Base-by-base conservation (phyloP, 176 grass and related monocot species). In the Zizania latifolia region DNA sequence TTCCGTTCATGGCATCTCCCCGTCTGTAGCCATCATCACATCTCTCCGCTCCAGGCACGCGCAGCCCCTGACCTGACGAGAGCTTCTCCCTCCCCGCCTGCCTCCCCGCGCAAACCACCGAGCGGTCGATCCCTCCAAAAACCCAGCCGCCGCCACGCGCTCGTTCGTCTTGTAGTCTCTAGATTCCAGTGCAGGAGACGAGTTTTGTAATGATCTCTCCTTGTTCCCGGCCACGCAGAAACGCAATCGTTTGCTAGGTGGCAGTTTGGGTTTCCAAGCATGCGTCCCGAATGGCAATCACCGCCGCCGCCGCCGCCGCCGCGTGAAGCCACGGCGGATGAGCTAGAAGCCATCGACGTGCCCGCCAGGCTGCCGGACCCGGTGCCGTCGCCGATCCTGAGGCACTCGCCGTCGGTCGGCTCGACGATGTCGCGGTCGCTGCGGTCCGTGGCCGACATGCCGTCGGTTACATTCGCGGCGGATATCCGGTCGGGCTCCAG, bases 361-460 rank as follows among this genome's bases (percentile, higher is more conserved):
- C 60, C 55, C 1, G 14, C 14, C 16, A 87, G 76, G 82, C 37
- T 89, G 28, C 83, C 89, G 19, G 65, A 35, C 45, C 92, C 89
- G 4, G 26, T 92, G 57, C 78, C 86, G 10, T 86, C 89, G 39
- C 83, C 92, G 19, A 84, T 96, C 0, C 66, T 87, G 36, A 59
- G 58, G 58, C 80, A 83, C 46, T 89, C 83, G n/a, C 76, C 83
- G 3, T 53, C 50, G 23, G 17, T 27, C 17, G n/a, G 36, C 26
- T 82, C 74, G 1, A 19, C 30, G 56, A 59, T 24, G 37, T 68
- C 79, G 0, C 68, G 83, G 28, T 88, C 83, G 67, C 74, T 83
- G 43, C 69, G 80, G 8, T 88, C 86, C 5, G 39, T 58, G 39
- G 72, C 64, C 21, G 72, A 85, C 56, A 83, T 38, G 66, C 66